Evolutionary conservation across 768 basidiomycete species (phyloP), one percentile per base, ranked within the genome.

Genomic region (Thelephora ganbajun): DNA sequence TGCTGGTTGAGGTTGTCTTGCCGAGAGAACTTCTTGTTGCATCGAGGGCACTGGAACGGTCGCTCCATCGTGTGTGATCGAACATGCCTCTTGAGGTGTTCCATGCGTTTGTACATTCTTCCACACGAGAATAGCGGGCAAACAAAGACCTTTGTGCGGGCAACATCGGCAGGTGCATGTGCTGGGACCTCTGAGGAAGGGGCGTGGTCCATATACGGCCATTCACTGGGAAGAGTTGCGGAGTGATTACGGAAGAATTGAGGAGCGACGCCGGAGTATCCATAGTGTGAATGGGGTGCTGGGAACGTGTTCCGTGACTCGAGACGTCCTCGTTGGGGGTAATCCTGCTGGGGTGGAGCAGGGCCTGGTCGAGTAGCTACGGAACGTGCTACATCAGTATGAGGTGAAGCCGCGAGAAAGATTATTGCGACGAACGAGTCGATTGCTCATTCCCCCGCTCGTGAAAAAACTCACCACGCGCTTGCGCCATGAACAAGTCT

Each of bases 1-100:
- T 97, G 93, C 62, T 94, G 89, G 18, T 74, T 77, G 35, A 97
- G 72, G 57, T 93, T 93, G 60, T 94, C 93, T 58, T 80, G 82
- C 58, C 90, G 70, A 54, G 85, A 87, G 63, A 96, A 96, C 51
- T 76, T 72, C 70, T 88, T 89, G 57, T 71, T 68, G 61, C 91
- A 94, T 20, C 69, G 65, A 39, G 72, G 66, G 59, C 91, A 92
- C 47, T 70, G 69, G 63, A 78, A 93, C 0, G 91, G 90, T 35
- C 82, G 69, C 62, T 93, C 90, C 76, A 87, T 76, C 22, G 89
- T 92, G 59, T 94, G 91, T 7, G 89, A 90, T 50, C 88, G 74
- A 26, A 91, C 64, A 61, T 94, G 91, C 39, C 90, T 67, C 64
- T 87, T 86, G 54, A 93, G 73, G 59, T 94, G 90, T 59, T 94